Base-by-base conservation (phyloP, 2,329 filamentous ascomycete genomes). In the Monilinia laxa region DNA sequence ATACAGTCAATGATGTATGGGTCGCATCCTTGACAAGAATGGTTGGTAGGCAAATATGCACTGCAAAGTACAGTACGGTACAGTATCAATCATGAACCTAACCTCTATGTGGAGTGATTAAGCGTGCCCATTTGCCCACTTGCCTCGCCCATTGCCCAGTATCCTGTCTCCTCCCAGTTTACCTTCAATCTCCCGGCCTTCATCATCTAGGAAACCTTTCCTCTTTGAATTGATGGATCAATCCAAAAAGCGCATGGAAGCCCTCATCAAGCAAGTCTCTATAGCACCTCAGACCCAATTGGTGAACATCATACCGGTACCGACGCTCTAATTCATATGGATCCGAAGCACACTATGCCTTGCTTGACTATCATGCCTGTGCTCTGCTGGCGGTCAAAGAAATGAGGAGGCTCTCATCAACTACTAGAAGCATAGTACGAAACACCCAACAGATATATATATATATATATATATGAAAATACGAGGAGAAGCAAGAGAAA, bases 311-410 rank as follows among this genome's bases (percentile, higher is more conserved):
- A 51, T 35, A 62, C 47, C 47, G 55, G 55, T 62, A 60, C 55
- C 53, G 52, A 64, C 18, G 28, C 38, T 49, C 42, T 23, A 35
- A 47, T 57, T 56, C 52, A 56, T 57, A 28, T 57, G 52, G 35
- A 60, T 51, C 56, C 35, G 56, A 45, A 52, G 47, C 64, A 65
- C 55, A 65, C 64, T 53, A 65, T 65, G 64, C 62, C 58, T 38
- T 65, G 54, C 31, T 49, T 51, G 53, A 59, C 31, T 65, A 14
- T 52, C 47, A 65, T 53, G 64, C 64, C 56, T 54, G 49, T 53
- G 64, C 56, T 66, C 56, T 60, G 53, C 62, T 62, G 56, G 64
- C 64, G 64, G 64, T 66, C 64, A 66, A 58, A 65, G 63, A 59
- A 58, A 60, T 60, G 64, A 66, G 47, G 38, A 38, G 58, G 58